phyloP scores from a whole-genome alignment of 192 early-diverging fungal species.

The Coemansia aciculifera region DNA sequence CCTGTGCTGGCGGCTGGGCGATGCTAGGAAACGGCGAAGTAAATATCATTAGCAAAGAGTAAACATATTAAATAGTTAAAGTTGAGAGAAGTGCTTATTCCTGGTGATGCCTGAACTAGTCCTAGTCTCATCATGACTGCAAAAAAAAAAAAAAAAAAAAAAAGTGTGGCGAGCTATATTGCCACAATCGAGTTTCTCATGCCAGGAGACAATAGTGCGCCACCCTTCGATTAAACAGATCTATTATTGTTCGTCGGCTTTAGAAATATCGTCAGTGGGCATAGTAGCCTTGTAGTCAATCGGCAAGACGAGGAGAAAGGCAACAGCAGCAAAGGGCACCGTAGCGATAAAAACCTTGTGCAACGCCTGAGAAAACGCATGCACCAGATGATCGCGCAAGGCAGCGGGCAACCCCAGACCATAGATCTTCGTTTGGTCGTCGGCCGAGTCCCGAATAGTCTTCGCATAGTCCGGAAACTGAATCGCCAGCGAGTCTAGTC shows the following conservation, averaged over 20 bases:
- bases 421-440: constrained; percentile 33
- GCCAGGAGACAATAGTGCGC: background rate
- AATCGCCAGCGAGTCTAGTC: constrained; percentile 24
- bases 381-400: constrained; percentile 23
- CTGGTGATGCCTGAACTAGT: background rate
- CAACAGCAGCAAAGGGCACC: constrained; percentile 53
- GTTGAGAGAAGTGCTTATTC: background rate
- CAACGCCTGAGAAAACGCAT: constrained; percentile 58
- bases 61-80: background rate
- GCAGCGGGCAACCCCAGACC: constrained; percentile 37
- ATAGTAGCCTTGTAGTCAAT: constrained; percentile 9
- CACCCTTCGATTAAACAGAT: no score
- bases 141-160: background rate
- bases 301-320: constrained; percentile 54
- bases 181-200: background rate
- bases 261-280: constrained; percentile 7
- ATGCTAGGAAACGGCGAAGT: constrained; percentile 26
- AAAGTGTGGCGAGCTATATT: background rate
- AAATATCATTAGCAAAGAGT: constrained; percentile 32
- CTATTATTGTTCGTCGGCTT: no score
- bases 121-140: no score
- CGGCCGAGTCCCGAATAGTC: constrained; percentile 14
- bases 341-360: constrained; percentile 58
- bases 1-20: constrained; percentile 26
- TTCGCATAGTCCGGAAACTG: constrained; percentile 28